phyloP scores from a whole-genome alignment of 176 grass and related monocot genomes.

The Secale cereale region DNA sequence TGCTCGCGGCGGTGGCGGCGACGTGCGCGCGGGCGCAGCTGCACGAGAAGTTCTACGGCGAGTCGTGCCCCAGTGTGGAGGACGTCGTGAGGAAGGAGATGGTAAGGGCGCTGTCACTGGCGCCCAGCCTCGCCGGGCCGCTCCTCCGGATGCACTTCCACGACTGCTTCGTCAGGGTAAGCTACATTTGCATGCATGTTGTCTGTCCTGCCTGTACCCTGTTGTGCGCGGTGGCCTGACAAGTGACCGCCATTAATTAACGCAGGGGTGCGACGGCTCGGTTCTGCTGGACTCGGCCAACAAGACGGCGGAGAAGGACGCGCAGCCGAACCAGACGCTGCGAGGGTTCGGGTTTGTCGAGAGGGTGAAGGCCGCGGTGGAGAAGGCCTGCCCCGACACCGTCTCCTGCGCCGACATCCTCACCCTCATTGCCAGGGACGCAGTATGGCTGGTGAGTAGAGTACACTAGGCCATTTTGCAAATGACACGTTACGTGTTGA shows the following conservation, averaged over 20 bases:
- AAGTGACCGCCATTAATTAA: too few relatives aligned
- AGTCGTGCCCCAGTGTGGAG: slow-evolving; percentile 56
- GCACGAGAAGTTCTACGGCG: slow-evolving; percentile 49
- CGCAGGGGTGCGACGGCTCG: slow-evolving; percentile 81
- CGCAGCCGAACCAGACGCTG: slow-evolving; percentile 53
- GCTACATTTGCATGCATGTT: background rate
- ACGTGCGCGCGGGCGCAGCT: slow-evolving; percentile 30
- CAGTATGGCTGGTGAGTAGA: slow-evolving; percentile 68
- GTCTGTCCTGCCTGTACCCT: too few relatives aligned
- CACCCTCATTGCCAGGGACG: slow-evolving; percentile 65
- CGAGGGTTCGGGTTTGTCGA: slow-evolving; percentile 70
- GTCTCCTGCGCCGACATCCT: slow-evolving; percentile 91
- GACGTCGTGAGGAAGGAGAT: slow-evolving; percentile 49
- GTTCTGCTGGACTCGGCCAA: slow-evolving; percentile 53
- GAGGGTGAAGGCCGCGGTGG: slow-evolving; percentile 65
- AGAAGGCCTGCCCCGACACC: slow-evolving; percentile 59
- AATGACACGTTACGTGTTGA: too few relatives aligned
- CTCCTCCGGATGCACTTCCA: slow-evolving; percentile 92
- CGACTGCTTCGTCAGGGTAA: slow-evolving; percentile 93
- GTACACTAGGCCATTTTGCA: background rate
- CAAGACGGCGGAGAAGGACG: slow-evolving; percentile 66
- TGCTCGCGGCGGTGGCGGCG: slow-evolving; percentile 16
- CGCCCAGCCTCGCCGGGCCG: slow-evolving; percentile 76
- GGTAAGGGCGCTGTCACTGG: slow-evolving; percentile 34
- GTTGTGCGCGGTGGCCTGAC: too few relatives aligned